These are phyloP conservation scores for Nigrograna mackinnonii DNA, from an alignment of 2,329 filamentous ascomycete species.

Conservation along the genomic window DNA sequence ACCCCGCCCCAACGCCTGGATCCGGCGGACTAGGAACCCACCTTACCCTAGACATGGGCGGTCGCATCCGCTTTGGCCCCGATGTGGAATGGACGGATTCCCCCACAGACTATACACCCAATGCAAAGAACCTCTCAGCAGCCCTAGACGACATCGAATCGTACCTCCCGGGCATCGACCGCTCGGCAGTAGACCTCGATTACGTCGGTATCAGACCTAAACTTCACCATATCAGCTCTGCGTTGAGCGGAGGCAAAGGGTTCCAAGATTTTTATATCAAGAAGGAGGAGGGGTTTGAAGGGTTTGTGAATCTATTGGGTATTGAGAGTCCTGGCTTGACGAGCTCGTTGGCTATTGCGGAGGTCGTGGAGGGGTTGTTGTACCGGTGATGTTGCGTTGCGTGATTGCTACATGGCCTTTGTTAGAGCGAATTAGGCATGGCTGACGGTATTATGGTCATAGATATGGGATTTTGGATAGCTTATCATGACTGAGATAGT, in stretches of 20 bases:
- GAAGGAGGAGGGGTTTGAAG: constrained; percentile 75
- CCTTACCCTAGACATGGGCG: constrained; percentile 84
- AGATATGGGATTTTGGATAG: too few species aligned
- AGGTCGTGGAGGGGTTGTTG: constrained; percentile 67
- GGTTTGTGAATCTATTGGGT: constrained; percentile 87
- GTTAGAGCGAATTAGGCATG: too few species aligned
- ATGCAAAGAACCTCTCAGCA: constrained; percentile 61
- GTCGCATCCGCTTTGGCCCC: constrained; percentile 86
- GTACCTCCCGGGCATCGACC: constrained; percentile 78
- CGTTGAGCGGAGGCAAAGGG: constrained; percentile 61
- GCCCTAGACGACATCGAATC: constrained; percentile 75
- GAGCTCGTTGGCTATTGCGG: constrained; percentile 81
- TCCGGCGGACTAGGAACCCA: constrained; percentile 88
- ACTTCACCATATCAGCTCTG: constrained; percentile 65
- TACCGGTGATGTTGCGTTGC: too few species aligned
- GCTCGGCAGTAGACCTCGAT: constrained; percentile 69
- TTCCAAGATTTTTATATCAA: constrained; percentile 86
- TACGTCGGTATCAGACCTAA: constrained; percentile 95
- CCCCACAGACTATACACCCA: constrained; percentile 71
- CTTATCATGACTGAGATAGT: too few species aligned
- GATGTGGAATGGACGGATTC: constrained; percentile 90
- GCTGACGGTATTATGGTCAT: too few species aligned
- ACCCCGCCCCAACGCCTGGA: constrained; percentile 83
- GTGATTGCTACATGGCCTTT: too few species aligned
- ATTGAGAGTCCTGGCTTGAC: constrained; percentile 95